Percentiles rank a stretch among this genome's conserved stretches.
Conservation (phyloP, 257 asterid species). For the Penstemon newberryi region DNA sequence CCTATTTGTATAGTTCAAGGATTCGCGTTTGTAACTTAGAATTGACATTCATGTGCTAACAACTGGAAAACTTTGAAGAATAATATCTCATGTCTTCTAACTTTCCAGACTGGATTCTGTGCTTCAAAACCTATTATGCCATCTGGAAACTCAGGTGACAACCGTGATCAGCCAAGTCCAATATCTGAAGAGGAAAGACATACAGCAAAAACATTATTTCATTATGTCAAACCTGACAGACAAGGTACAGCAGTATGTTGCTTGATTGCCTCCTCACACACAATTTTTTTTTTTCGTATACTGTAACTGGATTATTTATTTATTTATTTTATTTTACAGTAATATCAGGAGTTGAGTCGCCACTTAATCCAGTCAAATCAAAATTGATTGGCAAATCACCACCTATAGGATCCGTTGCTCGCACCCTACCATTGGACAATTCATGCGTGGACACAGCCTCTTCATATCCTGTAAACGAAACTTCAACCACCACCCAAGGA, state of each 20-base stretch:
- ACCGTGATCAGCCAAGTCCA: slow-evolving; percentile 92
- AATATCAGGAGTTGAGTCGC: slow-evolving; percentile 55
- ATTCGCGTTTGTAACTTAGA: too few species aligned
- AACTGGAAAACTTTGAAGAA: too few species aligned
- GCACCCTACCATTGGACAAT: slow-evolving; percentile 70
- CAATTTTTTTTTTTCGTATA: neutral
- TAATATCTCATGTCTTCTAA: too few species aligned
- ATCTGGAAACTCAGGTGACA: slow-evolving; percentile 34
- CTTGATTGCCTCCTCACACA: neutral
- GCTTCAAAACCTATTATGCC: slow-evolving; percentile 29
- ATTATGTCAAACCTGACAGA: slow-evolving; percentile 26
- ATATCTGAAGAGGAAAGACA: slow-evolving; percentile 67
- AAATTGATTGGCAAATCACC: slow-evolving; percentile 93
- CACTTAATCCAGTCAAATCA: slow-evolving; percentile 41
- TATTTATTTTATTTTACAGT: slow-evolving; percentile 15
- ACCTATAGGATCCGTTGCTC: slow-evolving; percentile 90
- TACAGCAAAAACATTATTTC: slow-evolving; percentile 39
- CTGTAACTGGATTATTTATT: slow-evolving; percentile 1
- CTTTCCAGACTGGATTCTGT: slow-evolving; percentile 48
- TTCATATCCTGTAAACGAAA: slow-evolving; percentile 48
- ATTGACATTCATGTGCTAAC: too few species aligned
- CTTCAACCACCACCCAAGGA: slow-evolving; percentile 38
- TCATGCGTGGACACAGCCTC: slow-evolving; percentile 64
- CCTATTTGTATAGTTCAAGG: too few species aligned
- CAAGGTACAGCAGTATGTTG: slow-evolving; percentile 42